Evolutionary conservation across 2,329 filamentous ascomycete genomes (phyloP), one percentile per base, ranked within the genome.

Genomic region (Eurotiales sp.): DNA sequence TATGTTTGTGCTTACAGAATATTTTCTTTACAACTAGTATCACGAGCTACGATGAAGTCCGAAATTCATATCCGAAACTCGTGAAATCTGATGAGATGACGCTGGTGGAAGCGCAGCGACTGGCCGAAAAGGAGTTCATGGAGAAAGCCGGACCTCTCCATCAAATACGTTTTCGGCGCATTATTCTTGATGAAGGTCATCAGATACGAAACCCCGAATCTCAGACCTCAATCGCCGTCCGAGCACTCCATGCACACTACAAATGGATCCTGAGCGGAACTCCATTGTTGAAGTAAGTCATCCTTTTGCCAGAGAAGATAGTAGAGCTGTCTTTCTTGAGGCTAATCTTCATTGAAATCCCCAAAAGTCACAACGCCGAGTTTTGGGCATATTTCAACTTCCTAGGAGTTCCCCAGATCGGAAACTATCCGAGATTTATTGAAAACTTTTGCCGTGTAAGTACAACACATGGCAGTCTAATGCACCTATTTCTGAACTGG

Each of bases 181-280:
- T 73, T n/a, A 62, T 73, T n/a, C 58, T 73, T 6, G 70, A 73
- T 30, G 71, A 69, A 51, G 65, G 59, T 1, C 67, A 72, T 32
- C 43, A 56, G 3, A 73, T 73, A 52, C 71, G 69, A 22, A 72
- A 71, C 34, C 61, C 58, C 15, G 30, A 52, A 2, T 62, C 64
- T 2, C 63, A 61, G n/a, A 64, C 60, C 2, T 72, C 67, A 1
- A 57, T 65, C 6, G 69, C 70, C 2, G 63, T 72, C 10, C 61
- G 68, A 11, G 64, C 60, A 25, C 60, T 74, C 1, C 60, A 54
- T 3, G 68, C 63, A 4, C 57, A 60, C n/a, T 64, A 58, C 48
- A 70, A 68, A 55, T 74, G 71, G 71, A 56, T 66, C 10, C 47
- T 74, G 21, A 67, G 58, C 6, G 70, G 70, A 14, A 74, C 71